Conservation (phyloP, 805 yeast species). For the Pichia kluyveri region DNA sequence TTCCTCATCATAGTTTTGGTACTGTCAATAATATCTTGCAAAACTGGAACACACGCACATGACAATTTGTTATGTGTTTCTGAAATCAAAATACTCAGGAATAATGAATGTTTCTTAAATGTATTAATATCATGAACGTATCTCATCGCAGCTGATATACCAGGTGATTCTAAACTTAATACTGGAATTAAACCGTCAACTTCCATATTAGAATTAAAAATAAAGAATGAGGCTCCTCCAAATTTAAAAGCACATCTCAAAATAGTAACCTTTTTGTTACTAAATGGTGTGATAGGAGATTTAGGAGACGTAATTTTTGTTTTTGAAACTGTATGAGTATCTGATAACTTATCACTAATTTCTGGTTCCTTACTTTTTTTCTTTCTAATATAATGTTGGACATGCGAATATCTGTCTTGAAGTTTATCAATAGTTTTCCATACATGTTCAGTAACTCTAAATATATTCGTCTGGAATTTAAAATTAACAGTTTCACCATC, state of each 20-base stretch:
- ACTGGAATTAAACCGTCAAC: conserved; percentile 35
- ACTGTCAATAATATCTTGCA: conserved; percentile 48
- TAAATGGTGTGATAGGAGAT: conserved; percentile 1
- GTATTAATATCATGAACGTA: conserved; percentile 36
- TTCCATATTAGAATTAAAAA: conserved; percentile 37
- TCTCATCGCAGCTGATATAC: conserved; percentile 47
- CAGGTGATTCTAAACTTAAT: conserved; percentile 65
- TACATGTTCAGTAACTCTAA: conserved; percentile 44
- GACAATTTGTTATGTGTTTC: conserved; percentile 64
- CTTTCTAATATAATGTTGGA: conserved; percentile 3
- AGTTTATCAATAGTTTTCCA: conserved; percentile 35
- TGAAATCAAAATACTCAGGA: conserved; percentile 49
- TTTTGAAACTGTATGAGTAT: too few relatives aligned
- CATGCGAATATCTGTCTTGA: conserved; percentile 19
- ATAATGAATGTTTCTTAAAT: conserved; percentile 34
- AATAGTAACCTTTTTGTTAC: conserved; percentile 16
- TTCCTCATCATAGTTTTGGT: conserved; percentile 38
- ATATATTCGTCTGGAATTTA: conserved; percentile 47
- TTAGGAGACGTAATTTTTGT: neutral
- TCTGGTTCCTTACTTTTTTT: neutral
- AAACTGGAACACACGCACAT: conserved; percentile 72
- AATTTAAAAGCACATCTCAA: conserved; percentile 47
- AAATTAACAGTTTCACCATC: conserved; percentile 67
- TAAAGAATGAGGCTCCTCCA: conserved; percentile 59
- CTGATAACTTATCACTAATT: too few relatives aligned